phyloP scores from a whole-genome alignment of 805 yeast genomes.

The Saturnispora diversa region DNA sequence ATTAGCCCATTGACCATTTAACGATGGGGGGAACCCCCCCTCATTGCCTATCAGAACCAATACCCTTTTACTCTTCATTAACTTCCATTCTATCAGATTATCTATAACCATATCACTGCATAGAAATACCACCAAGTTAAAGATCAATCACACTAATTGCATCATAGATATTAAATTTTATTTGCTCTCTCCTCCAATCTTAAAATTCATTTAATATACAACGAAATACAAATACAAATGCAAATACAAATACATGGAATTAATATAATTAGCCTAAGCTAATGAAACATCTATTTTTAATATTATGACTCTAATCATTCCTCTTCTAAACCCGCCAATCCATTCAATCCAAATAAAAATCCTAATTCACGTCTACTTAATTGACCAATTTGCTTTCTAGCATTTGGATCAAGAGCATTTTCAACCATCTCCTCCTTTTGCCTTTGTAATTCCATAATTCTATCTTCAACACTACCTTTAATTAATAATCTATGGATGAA shows the following conservation, averaged over 20 bases:
- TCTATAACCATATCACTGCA: conserved; percentile 6
- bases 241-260: too few relatives aligned
- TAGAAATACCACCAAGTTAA: too few relatives aligned
- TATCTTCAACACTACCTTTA: conserved; percentile 74
- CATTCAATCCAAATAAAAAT: conserved; percentile 54
- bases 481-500: conserved; percentile 65
- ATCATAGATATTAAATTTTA: too few relatives aligned
- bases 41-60: conserved; percentile 1
- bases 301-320: too few relatives aligned
- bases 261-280: too few relatives aligned
- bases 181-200: too few relatives aligned
- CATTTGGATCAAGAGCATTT: conserved; percentile 74
- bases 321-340: conserved; percentile 21
- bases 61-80: not conserved
- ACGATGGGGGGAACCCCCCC: too few relatives aligned
- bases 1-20: not conserved
- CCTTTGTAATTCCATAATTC: conserved; percentile 75
- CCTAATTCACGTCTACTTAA: conserved; percentile 66
- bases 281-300: too few relatives aligned
- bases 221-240: too few relatives aligned
- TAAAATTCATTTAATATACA: too few relatives aligned
- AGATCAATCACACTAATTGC: too few relatives aligned
- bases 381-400: conserved; percentile 53
- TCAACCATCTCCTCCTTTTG: conserved; percentile 72
- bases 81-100: not conserved